Evolutionary conservation across 176 grass and related monocot species (phyloP).

Genomic region (Rhynchospora breviuscula): DNA sequence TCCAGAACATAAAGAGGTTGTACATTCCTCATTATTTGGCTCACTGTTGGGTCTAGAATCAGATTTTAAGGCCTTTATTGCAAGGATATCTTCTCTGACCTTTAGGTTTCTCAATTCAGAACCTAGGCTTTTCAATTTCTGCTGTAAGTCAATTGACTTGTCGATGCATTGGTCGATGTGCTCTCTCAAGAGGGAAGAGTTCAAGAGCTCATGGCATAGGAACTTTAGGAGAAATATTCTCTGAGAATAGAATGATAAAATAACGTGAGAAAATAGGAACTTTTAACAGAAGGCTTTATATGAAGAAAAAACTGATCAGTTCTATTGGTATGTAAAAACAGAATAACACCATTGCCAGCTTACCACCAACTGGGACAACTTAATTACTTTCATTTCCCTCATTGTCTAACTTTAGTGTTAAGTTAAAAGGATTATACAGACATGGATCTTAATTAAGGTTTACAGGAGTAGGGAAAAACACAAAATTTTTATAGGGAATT

Average conservation of each 20-base stretch:
- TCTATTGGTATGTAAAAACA: not conserved
- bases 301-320: conserved; percentile 3
- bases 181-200: conserved; percentile 79
- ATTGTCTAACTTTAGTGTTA: not conserved
- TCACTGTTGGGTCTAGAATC: conserved; percentile 21
- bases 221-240: conserved; percentile 87
- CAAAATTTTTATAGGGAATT: not conserved
- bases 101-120: conserved; percentile 79
- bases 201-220: conserved; percentile 88
- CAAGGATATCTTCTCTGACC: conserved; percentile 53
- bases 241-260: conserved; percentile 39
- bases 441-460: not conserved
- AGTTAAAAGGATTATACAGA: not conserved
- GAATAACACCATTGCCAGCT: not conserved
- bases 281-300: not conserved
- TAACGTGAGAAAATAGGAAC: conserved; percentile 20
- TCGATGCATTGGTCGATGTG: conserved; percentile 86
- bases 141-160: conserved; percentile 71
- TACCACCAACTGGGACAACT: not conserved
- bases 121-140: conserved; percentile 60
- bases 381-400: not conserved
- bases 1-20: conserved; percentile 30
- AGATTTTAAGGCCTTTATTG: conserved; percentile 31
- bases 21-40: conserved; percentile 28
- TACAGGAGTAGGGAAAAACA: not conserved